phyloP scores from a whole-genome alignment of 176 grass and related monocot species.

The Musa acuminata region DNA sequence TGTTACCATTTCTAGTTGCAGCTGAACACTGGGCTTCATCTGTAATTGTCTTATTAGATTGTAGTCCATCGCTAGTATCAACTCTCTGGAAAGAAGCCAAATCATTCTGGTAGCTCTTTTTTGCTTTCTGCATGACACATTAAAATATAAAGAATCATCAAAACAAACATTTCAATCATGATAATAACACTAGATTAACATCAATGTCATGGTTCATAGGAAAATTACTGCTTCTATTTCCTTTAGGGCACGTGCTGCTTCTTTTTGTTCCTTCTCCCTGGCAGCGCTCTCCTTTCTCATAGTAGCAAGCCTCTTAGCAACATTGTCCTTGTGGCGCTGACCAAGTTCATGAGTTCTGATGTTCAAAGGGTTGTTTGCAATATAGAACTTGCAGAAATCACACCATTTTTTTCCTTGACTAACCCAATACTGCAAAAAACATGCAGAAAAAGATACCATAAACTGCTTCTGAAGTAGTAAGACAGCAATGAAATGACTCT shows the following conservation, averaged over 20 bases:
- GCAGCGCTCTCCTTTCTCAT: slow-evolving; percentile 77
- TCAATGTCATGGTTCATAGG: background rate
- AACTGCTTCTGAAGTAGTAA: background rate
- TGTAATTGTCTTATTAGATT: slow-evolving; percentile 40
- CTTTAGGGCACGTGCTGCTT: slow-evolving; percentile 67
- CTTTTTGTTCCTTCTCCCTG: slow-evolving; percentile 71
- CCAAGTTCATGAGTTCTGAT: slow-evolving; percentile 94
- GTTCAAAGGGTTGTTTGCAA: slow-evolving; percentile 61
- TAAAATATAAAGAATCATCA: background rate
- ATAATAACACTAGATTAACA: background rate
- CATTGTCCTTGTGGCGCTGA: slow-evolving; percentile 93
- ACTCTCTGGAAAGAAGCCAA: slow-evolving; percentile 33
- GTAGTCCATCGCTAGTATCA: slow-evolving; percentile 6
- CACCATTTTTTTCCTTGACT: slow-evolving; percentile 99
- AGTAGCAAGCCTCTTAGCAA: slow-evolving; percentile 45
- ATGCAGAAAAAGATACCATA: background rate
- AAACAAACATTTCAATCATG: background rate
- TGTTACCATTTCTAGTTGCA: slow-evolving; percentile 55
- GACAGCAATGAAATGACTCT: background rate
- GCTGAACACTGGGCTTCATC: slow-evolving; percentile 34
- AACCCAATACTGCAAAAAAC: slow-evolving; percentile 88
- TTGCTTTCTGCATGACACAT: slow-evolving; percentile 57
- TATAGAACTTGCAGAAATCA: slow-evolving; percentile 82
- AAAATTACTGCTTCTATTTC: slow-evolving; percentile 72
- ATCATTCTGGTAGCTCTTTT: slow-evolving; percentile 81